phyloP scores from a whole-genome alignment of 1,139 yeast species.

The Taiozyma sp. region DNA sequence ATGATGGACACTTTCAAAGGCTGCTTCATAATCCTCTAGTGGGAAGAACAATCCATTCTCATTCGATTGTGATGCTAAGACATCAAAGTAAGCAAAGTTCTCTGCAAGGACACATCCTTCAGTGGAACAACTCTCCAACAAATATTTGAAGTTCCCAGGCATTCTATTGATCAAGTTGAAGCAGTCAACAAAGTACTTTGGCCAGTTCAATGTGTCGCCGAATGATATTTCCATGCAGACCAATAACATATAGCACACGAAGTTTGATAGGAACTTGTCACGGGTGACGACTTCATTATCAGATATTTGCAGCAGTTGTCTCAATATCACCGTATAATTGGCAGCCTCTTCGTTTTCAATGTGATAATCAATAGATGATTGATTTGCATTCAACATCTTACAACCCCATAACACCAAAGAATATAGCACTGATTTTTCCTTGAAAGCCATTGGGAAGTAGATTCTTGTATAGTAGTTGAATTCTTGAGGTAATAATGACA shows the following conservation, averaged over 20 bases:
- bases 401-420: conserved; percentile 32
- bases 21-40: conserved; percentile 18
- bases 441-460: conserved; percentile 32
- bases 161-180: conserved; percentile 29
- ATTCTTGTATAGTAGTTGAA: conserved; percentile 30
- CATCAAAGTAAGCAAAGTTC: conserved; percentile 27
- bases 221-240: conserved; percentile 33
- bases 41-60: conserved; percentile 28
- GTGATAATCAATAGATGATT: conserved; percentile 16
- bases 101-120: conserved; percentile 23
- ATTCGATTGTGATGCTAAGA: conserved; percentile 28
- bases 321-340: conserved; percentile 9
- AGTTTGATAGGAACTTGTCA: conserved; percentile 24
- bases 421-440: conserved; percentile 27
- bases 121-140: conserved; percentile 23
- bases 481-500: conserved; percentile 31
- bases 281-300: conserved; percentile 4
- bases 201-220: conserved; percentile 33
- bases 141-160: conserved; percentile 27
- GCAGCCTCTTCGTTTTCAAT: conserved; percentile 18
- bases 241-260: conserved; percentile 30
- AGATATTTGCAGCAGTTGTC: conserved; percentile 3
- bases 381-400: conserved; percentile 17
- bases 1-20: conserved; percentile 4
- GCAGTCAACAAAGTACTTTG: conserved; percentile 28